Conservation (phyloP, 83 land plant species). For the Diphasiastrum complanatum region DNA sequence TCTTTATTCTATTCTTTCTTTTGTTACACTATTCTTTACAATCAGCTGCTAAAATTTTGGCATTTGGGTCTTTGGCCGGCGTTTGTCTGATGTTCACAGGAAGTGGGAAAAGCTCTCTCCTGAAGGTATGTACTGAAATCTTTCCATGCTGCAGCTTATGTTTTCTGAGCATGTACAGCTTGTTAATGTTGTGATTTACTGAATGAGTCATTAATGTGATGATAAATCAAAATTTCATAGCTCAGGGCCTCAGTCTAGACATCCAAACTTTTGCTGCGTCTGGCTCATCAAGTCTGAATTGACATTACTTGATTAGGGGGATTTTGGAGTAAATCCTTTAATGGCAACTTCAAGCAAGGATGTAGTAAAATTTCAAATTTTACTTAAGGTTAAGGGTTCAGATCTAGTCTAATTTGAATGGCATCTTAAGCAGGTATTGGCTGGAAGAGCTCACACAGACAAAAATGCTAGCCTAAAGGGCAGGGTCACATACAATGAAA, state of each 20-base stretch:
- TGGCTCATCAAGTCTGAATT: neutral
- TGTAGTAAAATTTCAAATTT: too few relatives aligned
- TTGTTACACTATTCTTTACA: too few relatives aligned
- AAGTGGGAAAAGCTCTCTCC: slow-evolving; percentile 34
- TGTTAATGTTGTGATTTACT: neutral
- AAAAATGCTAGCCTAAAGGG: slow-evolving; percentile 17
- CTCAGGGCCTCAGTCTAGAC: neutral
- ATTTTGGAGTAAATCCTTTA: too few relatives aligned
- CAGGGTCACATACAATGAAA: slow-evolving; percentile 28
- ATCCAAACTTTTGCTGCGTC: neutral
- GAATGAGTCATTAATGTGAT: neutral
- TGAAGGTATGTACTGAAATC: neutral
- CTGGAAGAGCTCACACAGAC: slow-evolving; percentile 18
- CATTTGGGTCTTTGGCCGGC: too few relatives aligned
- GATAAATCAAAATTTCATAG: neutral
- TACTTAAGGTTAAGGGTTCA: neutral
- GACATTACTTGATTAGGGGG: too few relatives aligned
- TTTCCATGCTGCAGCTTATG: neutral
- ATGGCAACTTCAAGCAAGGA: too few relatives aligned
- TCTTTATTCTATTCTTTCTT: too few relatives aligned
- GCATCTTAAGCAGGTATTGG: slow-evolving; percentile 18
- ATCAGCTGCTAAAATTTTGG: too few relatives aligned
- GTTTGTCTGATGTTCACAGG: slow-evolving; percentile 21
- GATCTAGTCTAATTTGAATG: too few relatives aligned
- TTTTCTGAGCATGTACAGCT: neutral